Conservation (phyloP, 306 rosid genomes). For the Purshia tridentata region DNA sequence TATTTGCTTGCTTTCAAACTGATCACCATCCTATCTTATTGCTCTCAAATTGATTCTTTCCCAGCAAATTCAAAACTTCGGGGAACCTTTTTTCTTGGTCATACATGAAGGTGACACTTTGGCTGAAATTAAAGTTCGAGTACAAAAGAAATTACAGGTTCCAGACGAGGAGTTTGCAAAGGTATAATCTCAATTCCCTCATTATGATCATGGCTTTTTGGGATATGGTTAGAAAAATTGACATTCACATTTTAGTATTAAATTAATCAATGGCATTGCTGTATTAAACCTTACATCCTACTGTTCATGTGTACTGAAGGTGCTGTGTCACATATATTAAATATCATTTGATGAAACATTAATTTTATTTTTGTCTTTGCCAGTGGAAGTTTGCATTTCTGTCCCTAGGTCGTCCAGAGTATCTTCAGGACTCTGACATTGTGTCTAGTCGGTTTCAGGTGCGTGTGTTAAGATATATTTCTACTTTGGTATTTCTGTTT, state of each 20-base stretch:
- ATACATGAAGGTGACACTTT: conserved; percentile 81
- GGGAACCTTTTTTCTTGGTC: conserved; percentile 92
- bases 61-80: conserved; percentile 89
- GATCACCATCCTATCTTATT: background rate
- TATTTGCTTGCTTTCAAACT: background rate
- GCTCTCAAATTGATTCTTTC: conserved; percentile 20
- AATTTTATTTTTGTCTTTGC: conserved; percentile 20
- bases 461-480: conserved; percentile 6
- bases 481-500: conserved; percentile 13
- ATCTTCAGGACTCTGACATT: conserved; percentile 76
- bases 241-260: background rate
- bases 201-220: background rate
- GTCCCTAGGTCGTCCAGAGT: conserved; percentile 87
- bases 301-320: conserved; percentile 1
- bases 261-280: background rate
- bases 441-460: conserved; percentile 90
- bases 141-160: conserved; percentile 76
- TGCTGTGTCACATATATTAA: background rate
- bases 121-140: conserved; percentile 62
- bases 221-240: conserved; percentile 24
- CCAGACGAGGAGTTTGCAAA: conserved; percentile 85
- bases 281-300: background rate
- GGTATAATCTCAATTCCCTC: conserved; percentile 39
- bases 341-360: background rate
- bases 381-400: conserved; percentile 95